Conservation (phyloP, 805 yeast species). For the Zygosaccharomyces rouxii region DNA sequence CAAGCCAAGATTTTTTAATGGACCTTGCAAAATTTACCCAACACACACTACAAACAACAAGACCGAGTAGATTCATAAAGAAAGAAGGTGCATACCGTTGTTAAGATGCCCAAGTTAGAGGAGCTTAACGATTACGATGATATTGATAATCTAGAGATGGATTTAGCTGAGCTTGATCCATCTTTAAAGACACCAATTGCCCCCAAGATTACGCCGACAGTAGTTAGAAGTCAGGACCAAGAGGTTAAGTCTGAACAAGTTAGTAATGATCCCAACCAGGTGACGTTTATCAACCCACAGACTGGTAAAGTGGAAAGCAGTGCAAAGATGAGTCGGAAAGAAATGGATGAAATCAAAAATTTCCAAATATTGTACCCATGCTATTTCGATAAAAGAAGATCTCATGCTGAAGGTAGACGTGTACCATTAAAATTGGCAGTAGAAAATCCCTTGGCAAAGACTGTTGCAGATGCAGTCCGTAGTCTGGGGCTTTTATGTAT, state of each 20-base stretch:
- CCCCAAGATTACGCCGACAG: slow-evolving; percentile 57
- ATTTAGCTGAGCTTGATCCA: slow-evolving; percentile 85
- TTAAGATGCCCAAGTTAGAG: slow-evolving; percentile 64
- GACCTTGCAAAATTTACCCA: not conserved
- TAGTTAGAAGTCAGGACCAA: slow-evolving; percentile 58
- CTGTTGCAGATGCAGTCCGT: slow-evolving; percentile 67
- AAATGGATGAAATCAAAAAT: slow-evolving; percentile 56
- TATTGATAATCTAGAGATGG: slow-evolving; percentile 90
- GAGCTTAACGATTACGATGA: slow-evolving; percentile 75
- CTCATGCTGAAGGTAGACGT: slow-evolving; percentile 80
- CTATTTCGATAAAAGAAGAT: slow-evolving; percentile 76
- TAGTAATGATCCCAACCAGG: slow-evolving; percentile 10
- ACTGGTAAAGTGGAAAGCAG: slow-evolving; percentile 30
- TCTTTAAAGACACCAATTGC: slow-evolving; percentile 63
- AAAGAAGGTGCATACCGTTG: not conserved
- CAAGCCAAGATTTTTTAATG: not conserved
- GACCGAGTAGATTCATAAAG: not conserved
- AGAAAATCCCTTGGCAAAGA: slow-evolving; percentile 80
- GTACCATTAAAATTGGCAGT: slow-evolving; percentile 67
- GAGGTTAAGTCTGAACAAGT: slow-evolving; percentile 16
- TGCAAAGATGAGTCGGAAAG: slow-evolving; percentile 45
- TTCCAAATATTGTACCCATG: slow-evolving; percentile 85
- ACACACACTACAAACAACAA: not conserved
- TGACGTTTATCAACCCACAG: slow-evolving; percentile 26
- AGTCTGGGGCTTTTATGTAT: slow-evolving; percentile 37